A percentile compares a stretch with the other conserved stretches of the same genome.
Conservation (phyloP, 2,329 filamentous ascomycete genomes). For the Talaromyces albobiverticillius region DNA sequence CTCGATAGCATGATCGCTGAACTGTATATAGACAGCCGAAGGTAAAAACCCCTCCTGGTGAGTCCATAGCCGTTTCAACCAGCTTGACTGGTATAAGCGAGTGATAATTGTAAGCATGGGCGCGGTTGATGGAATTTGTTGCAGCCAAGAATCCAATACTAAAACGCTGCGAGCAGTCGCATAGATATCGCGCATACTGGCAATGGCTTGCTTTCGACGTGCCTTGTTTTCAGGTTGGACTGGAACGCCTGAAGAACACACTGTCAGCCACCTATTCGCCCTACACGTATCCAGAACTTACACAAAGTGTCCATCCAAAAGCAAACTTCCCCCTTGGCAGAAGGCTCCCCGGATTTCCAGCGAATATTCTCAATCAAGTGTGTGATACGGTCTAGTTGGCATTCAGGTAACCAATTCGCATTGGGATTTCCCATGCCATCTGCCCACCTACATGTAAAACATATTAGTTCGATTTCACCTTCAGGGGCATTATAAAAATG, state of each 20-base stretch:
- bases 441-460: constrained; percentile 15
- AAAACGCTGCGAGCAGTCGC: constrained; percentile 14
- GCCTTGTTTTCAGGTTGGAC: neutral
- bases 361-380: constrained; percentile 16
- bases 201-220: constrained; percentile 12
- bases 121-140: constrained; percentile 10
- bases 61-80: constrained; percentile 19
- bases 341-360: constrained; percentile 13
- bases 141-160: constrained; percentile 20
- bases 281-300: too few relatives aligned
- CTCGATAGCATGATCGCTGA: constrained; percentile 8
- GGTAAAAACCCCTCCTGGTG: constrained; percentile 19
- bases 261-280: too few relatives aligned
- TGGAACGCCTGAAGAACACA: too few relatives aligned
- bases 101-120: constrained; percentile 14
- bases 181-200: constrained; percentile 18
- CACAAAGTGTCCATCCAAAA: constrained; percentile 25
- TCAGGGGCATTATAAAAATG: neutral
- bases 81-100: constrained; percentile 17
- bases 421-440: constrained; percentile 20
- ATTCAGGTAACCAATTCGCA: constrained; percentile 18
- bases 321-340: constrained; percentile 2
- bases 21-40: constrained; percentile 14
- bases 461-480: neutral
- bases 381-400: constrained; percentile 17